phyloP scores from a whole-genome alignment of 352 stramenopile species.

The Globisporangium polare region DNA sequence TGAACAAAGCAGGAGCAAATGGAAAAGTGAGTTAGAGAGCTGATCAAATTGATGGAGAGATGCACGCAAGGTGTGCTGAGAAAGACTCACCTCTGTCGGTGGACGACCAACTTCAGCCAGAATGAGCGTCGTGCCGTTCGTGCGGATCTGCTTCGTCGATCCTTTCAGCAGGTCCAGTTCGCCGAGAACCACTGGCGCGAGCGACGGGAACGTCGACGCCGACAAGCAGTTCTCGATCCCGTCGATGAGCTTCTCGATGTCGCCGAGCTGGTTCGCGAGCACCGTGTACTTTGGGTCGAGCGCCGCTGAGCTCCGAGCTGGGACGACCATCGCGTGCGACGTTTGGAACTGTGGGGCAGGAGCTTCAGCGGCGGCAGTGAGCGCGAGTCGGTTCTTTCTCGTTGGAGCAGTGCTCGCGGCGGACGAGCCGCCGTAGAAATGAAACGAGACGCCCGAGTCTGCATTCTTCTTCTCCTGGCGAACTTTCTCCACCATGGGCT shows the following conservation, averaged over 20 bases:
- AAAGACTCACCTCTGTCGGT: conserved; percentile 28
- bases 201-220: conserved; percentile 31
- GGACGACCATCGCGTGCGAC: conserved; percentile 18
- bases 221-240: conserved; percentile 44
- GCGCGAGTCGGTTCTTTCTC: conserved; percentile 18
- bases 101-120: conserved; percentile 43
- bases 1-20: conserved; percentile 13
- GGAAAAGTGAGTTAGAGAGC: not conserved
- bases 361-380: conserved; percentile 18
- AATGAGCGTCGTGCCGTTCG: conserved; percentile 58
- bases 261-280: conserved; percentile 41
- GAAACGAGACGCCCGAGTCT: conserved; percentile 51
- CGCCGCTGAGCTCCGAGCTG: conserved; percentile 2
- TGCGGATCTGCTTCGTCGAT: conserved; percentile 66
- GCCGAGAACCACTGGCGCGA: conserved; percentile 34
- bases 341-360: not conserved
- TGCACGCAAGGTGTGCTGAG: not conserved
- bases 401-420: conserved; percentile 10
- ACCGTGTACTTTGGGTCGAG: conserved; percentile 28
- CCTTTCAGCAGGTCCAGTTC: conserved; percentile 55
- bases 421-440: conserved; percentile 40
- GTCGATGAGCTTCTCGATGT: conserved; percentile 62
- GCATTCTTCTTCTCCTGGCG: conserved; percentile 18
- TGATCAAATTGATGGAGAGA: not conserved
- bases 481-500: conserved; percentile 21